These are phyloP conservation scores for Brachypodium distachyon DNA, from an alignment of 202 grass and related monocot genomes.

Conservation along the genomic window DNA sequence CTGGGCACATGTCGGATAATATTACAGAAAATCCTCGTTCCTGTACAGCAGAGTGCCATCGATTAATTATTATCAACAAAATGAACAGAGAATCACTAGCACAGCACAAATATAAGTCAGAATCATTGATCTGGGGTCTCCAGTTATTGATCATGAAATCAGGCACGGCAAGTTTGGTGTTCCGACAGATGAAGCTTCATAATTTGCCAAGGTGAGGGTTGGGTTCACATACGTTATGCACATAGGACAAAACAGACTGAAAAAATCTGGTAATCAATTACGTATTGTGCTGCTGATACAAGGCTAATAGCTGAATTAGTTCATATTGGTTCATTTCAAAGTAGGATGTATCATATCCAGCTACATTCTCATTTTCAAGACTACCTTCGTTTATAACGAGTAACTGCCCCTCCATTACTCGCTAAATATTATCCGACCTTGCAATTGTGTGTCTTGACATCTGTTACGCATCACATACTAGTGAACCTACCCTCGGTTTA, in stretches of 20 bases:
- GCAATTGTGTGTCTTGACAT: not conserved
- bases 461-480: not conserved
- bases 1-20: slow-evolving; percentile 87
- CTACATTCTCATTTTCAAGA: not conserved
- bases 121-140: not conserved
- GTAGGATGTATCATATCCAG: not conserved
- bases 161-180: not conserved
- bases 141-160: not conserved
- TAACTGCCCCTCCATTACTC: not conserved
- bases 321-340: not conserved
- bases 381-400: not conserved
- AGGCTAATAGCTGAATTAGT: not conserved
- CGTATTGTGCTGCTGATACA: not conserved
- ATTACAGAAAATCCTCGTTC: slow-evolving; percentile 77
- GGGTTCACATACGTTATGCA: not conserved
- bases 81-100: not conserved
- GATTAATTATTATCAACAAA: not conserved
- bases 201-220: not conserved
- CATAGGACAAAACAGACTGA: not conserved
- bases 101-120: not conserved
- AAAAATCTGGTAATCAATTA: not conserved
- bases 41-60: slow-evolving; percentile 24
- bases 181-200: not conserved
- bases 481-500: not conserved
- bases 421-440: not conserved